Evolutionary conservation across 2,329 filamentous ascomycete genomes (phyloP), one percentile per base, ranked within the genome.

Genomic region (Claviceps maximensis): DNA sequence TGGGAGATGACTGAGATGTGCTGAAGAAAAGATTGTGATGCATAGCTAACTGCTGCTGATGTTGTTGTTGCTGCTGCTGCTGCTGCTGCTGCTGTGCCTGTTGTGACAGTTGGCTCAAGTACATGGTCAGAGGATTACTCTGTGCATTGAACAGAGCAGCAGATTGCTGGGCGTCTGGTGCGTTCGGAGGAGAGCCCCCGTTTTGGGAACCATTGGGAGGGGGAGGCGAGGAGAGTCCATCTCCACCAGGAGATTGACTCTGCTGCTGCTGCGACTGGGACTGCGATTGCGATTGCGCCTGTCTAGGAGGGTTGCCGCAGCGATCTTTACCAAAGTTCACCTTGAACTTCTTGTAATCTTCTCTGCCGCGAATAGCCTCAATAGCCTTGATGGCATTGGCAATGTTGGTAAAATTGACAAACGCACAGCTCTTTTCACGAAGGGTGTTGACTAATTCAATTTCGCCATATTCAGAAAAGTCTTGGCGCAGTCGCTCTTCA

Each of bases 351-450:
- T 84, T 88, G 77, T 98, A 98, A 65, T 98, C 93, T 45, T 97
- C 93, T 65, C 90, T 89, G 64, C 89, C 87, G 54, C 93, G 83
- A 58, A 98, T 83, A 23, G 90, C 93, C 71, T 98, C 93, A 59
- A 98, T 98, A 1, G 93, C 93, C 75, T 98, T 98, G 76, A 98
- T 98, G 50, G 93, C 93, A 62, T 98, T 98, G 65, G 93, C 93
- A 66, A 98, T 98, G 73, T 98, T 98, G 66, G 93, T 98, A 69
- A 98, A 98, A 74, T 98, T 98, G 68, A 98, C 93, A 67, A 98
- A 98, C 0, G 93, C 93, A 69, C 93, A 98, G 74, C 90, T 96
- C 83, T 98, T 98, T 76, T 98, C 93, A 52, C 93, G 85, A 55
- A 98, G 75, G 17, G 93, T 87, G 71, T 98, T 98, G 58, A 98